Evolutionary conservation across 1,284 basidiomycete species (phyloP), one percentile per base, ranked within the genome.

Genomic region (Waitea zeae): DNA sequence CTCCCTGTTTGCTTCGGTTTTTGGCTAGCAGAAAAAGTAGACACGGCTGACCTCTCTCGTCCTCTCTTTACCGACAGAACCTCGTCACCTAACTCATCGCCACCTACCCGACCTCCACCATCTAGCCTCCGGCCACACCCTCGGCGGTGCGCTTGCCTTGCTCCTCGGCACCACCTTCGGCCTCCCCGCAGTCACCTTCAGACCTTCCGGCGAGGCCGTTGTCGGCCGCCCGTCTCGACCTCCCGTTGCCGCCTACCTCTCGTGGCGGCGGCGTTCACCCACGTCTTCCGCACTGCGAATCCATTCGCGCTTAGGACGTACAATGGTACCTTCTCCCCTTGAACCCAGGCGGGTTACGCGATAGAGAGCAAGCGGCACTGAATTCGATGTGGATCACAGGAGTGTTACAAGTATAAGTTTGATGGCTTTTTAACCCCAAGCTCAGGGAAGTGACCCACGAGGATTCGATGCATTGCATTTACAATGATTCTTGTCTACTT

Each of bases 61-160:
- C n/a, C n/a, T n/a, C n/a, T n/a, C n/a, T 30, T n/a, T n/a, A n/a
- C n/a, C 9, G 11, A 19, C 49, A 75, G 71, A 69, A 72, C 46
- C 64, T 95, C 12, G 70, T 90, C 50, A 72, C 79, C 49, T 80
- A 97, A 52, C 56, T 98, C 31, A 75, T 72, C 1, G 64, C 66
- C 37, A 61, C 87, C 45, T 96, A 90, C 50, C 93, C 95, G 0
- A 55, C 66, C 33, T 70, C 89, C 24, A 77, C 83, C 44, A 73
- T 98, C 39, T 98, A 93, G 93, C 67, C 97, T 5, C 75, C 81
- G 9, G 93, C n/a, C n/a, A n/a, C n/a, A n/a, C 92, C 1, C 48
- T 82, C 12, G 90, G 92, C 30, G 92, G 90, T 11, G 72, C 84
- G 0, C 58, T 97, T 4, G 78, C 87, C 0, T 71, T 80, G n/a